Evolutionary conservation across 78 protist genomes (phyloP).

Genomic region (Polysphondylium violaceum): DNA sequence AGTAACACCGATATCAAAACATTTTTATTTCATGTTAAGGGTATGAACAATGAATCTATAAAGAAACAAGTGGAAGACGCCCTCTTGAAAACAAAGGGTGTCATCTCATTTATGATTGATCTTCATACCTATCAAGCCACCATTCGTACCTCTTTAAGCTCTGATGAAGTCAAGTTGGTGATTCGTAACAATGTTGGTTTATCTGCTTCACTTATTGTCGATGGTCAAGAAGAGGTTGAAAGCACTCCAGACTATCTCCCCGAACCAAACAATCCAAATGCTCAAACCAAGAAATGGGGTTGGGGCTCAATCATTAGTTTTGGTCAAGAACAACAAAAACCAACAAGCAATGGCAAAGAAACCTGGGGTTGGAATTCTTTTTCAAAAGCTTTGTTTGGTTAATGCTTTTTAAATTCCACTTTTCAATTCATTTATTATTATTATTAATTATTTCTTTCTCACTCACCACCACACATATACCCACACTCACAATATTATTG

Average conservation of each 20-base stretch:
- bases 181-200: conserved; percentile 49
- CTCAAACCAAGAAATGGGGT: conserved; percentile 28
- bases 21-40: conserved; percentile 33
- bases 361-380: conserved; percentile 65
- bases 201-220: conserved; percentile 46
- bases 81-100: conserved; percentile 54
- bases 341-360: background rate
- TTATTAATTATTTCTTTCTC: too few relatives aligned
- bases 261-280: conserved; percentile 14
- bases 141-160: conserved; percentile 19
- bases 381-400: conserved; percentile 70
- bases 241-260: conserved; percentile 55
- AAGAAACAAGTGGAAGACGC: conserved; percentile 69
- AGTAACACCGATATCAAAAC: conserved; percentile 33
- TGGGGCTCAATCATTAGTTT: conserved; percentile 65
- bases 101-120: conserved; percentile 75
- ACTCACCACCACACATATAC: too few relatives aligned
- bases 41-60: conserved; percentile 48
- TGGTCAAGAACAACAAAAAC: conserved; percentile 26
- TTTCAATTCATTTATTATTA: too few relatives aligned
- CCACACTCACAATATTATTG: too few relatives aligned
- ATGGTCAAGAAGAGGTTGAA: conserved; percentile 70
- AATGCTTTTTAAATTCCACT: too few relatives aligned
- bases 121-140: conserved; percentile 58
- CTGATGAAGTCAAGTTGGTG: conserved; percentile 55